A percentile compares a stretch with the other conserved stretches of the same genome.
Evolutionary conservation across 768 basidiomycete species (phyloP).

Genomic region (Lactarius deliciosus): DNA sequence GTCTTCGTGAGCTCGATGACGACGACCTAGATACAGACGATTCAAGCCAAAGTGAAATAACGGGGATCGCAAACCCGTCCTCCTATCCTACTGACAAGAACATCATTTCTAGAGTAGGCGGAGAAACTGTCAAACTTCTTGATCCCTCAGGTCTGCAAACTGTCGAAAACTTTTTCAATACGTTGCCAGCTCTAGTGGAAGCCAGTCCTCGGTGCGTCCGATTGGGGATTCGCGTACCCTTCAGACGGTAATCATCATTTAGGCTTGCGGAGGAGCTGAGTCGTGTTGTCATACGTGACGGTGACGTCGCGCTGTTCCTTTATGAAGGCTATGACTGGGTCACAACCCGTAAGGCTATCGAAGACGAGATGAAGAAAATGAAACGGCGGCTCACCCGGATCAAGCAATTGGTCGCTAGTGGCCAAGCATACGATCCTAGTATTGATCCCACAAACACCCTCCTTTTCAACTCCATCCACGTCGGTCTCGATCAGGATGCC

Average conservation of each 20-base stretch:
- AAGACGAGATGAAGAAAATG: constrained; percentile 86
- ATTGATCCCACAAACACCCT: constrained; percentile 70
- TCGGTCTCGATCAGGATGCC: constrained; percentile 80
- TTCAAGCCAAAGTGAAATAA: constrained; percentile 35
- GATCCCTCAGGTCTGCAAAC: constrained; percentile 60
- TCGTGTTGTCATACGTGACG: constrained; percentile 57
- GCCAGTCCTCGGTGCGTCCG: constrained; percentile 48
- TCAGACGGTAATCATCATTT: constrained; percentile 4
- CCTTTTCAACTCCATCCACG: constrained; percentile 92
- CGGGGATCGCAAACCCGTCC: neutral
- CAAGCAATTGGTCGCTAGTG: constrained; percentile 85
- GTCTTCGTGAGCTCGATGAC: constrained; percentile 67
- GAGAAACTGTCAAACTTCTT: constrained; percentile 84
- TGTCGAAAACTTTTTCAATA: constrained; percentile 73
- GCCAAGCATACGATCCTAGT: constrained; percentile 79
- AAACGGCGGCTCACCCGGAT: constrained; percentile 84
- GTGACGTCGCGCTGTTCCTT: constrained; percentile 66
- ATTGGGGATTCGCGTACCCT: neutral
- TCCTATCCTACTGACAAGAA: constrained; percentile 31
- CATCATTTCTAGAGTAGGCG: constrained; percentile 63
- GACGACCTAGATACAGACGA: constrained; percentile 70
- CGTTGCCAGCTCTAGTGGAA: constrained; percentile 52
- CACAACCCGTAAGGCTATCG: constrained; percentile 80
- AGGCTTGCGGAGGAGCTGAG: constrained; percentile 32
- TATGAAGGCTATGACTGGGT: constrained; percentile 97